These are phyloP conservation scores for Diplocarpon rosae DNA, from an alignment of 2,329 filamentous ascomycete species.

Conservation along the genomic window DNA sequence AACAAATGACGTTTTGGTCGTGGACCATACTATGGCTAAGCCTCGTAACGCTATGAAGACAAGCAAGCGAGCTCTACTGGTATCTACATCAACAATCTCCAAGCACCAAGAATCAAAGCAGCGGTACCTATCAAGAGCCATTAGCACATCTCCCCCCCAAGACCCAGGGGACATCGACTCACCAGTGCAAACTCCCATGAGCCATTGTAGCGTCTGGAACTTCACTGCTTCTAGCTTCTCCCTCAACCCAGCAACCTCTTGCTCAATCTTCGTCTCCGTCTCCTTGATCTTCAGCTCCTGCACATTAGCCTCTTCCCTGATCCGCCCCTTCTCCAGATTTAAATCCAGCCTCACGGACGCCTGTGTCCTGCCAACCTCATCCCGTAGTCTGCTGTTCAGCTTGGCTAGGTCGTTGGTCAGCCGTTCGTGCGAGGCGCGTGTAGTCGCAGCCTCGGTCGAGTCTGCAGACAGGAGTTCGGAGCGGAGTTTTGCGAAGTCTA, in stretches of 20 bases:
- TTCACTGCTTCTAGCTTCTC: slow-evolving; percentile 96
- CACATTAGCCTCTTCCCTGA: slow-evolving; percentile 88
- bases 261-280: slow-evolving; percentile 96
- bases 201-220: slow-evolving; percentile 95
- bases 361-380: slow-evolving; percentile 91
- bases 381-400: slow-evolving; percentile 75
- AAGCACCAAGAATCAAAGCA: slow-evolving; percentile 56
- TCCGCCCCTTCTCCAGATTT: slow-evolving; percentile 93
- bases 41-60: no score
- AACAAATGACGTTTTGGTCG: no score
- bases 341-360: slow-evolving; percentile 85
- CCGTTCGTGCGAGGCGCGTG: slow-evolving; percentile 80
- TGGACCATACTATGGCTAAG: no score
- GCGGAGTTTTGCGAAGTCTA: slow-evolving; percentile 94
- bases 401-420: slow-evolving; percentile 93
- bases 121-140: slow-evolving; percentile 35
- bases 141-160: slow-evolving; percentile 9
- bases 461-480: slow-evolving; percentile 89
- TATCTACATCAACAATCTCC: slow-evolving; percentile 54
- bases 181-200: slow-evolving; percentile 74
- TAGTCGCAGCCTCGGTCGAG: slow-evolving; percentile 80
- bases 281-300: slow-evolving; percentile 98
- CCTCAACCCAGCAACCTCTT: slow-evolving; percentile 81
- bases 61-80: not conserved
- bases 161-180: slow-evolving; percentile 1